Conservation (phyloP, 176 grass and related monocot species). For the Aegilops longissima region DNA sequence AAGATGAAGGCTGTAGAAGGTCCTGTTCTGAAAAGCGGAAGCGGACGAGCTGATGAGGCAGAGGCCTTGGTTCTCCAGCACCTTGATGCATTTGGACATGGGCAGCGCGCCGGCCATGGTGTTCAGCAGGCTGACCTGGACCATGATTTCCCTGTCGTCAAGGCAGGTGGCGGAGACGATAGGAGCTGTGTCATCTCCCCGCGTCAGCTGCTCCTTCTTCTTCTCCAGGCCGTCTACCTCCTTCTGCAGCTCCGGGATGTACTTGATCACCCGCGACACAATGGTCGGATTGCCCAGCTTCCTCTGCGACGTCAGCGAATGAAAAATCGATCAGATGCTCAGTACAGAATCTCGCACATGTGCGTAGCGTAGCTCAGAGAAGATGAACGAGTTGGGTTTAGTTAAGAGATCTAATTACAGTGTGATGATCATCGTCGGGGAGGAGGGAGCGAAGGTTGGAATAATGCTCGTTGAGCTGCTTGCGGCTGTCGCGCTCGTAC, state of each 20-base stretch:
- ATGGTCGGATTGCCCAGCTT: constrained; percentile 80
- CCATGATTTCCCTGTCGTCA: constrained; percentile 67
- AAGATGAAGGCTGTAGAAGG: constrained; percentile 76
- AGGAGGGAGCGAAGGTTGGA: constrained; percentile 69
- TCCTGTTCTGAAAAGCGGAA: constrained; percentile 44
- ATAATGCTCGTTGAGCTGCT: constrained; percentile 88
- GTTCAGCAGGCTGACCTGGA: constrained; percentile 58
- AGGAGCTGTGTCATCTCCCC: constrained; percentile 29
- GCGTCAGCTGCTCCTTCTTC: constrained; percentile 61
- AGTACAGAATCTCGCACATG: background rate
- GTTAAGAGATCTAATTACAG: constrained; percentile 13
- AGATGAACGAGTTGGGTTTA: background rate
- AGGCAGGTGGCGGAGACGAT: constrained; percentile 61
- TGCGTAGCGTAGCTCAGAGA: background rate
- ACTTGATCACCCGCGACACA: constrained; percentile 67
- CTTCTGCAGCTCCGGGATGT: constrained; percentile 85
- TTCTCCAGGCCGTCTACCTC: constrained; percentile 51
- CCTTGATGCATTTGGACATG: constrained; percentile 51
- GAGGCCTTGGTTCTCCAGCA: constrained; percentile 72
- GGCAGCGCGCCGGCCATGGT: constrained; percentile 31
- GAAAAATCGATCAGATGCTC: background rate
- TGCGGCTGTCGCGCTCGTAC: constrained; percentile 84
- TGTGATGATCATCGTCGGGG: constrained; percentile 66
- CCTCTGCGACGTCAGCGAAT: constrained; percentile 40
- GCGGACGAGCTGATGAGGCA: constrained; percentile 61